Evolutionary conservation across 2,329 filamentous ascomycete genomes (phyloP), one percentile per base, ranked within the genome.

Genomic region (Microdochium paspali): DNA sequence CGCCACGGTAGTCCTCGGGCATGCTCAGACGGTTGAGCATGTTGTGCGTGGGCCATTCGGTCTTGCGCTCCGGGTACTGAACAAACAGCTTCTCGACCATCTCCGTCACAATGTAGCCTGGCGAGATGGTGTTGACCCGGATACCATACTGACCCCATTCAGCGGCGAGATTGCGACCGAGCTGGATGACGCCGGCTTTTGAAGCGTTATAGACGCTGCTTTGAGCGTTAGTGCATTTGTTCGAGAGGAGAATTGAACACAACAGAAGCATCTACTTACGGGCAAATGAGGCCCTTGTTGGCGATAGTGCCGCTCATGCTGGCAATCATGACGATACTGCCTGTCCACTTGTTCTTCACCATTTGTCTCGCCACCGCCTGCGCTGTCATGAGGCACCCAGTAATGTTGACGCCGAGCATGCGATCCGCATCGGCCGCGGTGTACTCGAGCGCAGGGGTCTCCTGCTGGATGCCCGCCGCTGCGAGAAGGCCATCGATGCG

Each of bases 331-430:
- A 79, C 77, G 50, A 87, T 77, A 59, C 79, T 84, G 0, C 82
- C 82, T 5, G 70, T 67, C 24, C 67, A 71, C 49, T 77, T 73
- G 24, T 78, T 70, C 45, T 74, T 72, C 21, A 81, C 69, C 76
- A 87, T 82, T 62, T 93, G 85, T 47, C 83, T 77, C 28, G 90
- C 90, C n/a, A 88, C 87, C 20, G 88, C 88, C 71, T 91, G 87
- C 24, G 89, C 88, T 53, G 88, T 94, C 77, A 90, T 80, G 68
- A 89, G 87, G 24, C 77, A 82, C 12, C 90, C 90, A n/a, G 82
- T 93, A 56, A 95, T 75, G 66, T 96, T 94, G 59, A 91, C 84
- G 58, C 85, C 79, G 65, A 95, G 76, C 72, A 95, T 87, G 65
- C 82, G 78, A 62, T 90, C 81, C 61, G 81, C 80, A 61, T 88